Evolutionary conservation across 768 basidiomycete genomes (phyloP), one percentile per base, ranked within the genome.

Genomic region (Leccinum boreale): DNA sequence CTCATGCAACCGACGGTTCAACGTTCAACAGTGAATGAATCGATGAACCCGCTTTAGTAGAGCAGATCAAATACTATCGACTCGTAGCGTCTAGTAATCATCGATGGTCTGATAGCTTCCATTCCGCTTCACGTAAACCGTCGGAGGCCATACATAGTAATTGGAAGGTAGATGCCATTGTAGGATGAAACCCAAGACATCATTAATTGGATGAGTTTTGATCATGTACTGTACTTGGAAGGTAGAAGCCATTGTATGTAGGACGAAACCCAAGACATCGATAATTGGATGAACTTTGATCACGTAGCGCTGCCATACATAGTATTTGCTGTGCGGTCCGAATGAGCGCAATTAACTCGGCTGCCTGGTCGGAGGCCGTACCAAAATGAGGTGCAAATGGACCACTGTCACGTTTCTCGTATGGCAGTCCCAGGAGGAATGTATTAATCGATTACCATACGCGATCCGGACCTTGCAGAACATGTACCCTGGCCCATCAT

Each of bases 381-480:
- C 33, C 47, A 42, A 56, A 23, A 36, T 54, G 52, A 44, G 15
- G 2, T 44, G 36, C 23, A 7, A 24, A 53, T 44, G 46, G 35
- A 44, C 23, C 1, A 42, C 52, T 39, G 44, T 28, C 49, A 39
- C 17, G n/a, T 42, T 51, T 31, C 26, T 49, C 44, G 24, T 58
- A 42, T 47, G 45, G 21, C 33, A 31, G 14, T 39, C 53, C 46
- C 58, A 48, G 39, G 36, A 47, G 47, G 58, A 45, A 39, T 28
- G 52, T 9, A 33, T 29, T 31, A 39, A 44, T 42, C 11, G 39
- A 55, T 52, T 45, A 17, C 29, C 47, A 42, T n/a, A 45, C 26
- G 39, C n/a, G 42, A 56, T 48, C 50, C 56, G 64, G 29, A 53
- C 44, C 50, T 50, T 42, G 49, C 39, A n/a, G 11, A 47, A 44